Base-by-base conservation (phyloP, 164 flowering plant genomes). In the Magnolia changhungtana region DNA sequence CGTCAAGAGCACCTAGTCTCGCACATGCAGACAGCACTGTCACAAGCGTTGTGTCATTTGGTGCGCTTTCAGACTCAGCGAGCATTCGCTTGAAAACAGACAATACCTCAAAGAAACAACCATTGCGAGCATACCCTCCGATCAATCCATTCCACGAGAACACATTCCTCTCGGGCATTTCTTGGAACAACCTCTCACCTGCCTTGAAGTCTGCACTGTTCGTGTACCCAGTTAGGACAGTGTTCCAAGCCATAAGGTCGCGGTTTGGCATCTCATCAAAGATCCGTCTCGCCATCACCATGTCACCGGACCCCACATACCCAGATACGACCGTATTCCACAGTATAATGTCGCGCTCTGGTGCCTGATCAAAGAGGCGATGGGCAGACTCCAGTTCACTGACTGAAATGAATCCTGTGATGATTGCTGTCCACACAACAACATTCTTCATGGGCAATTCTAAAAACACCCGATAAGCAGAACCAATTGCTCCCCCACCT, bases 141-240 rank as follows among this genome's bases (percentile, higher is more conserved):
- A 92, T 82, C 78, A 92, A 72, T 66, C 84, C 94, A 77, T 92
- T 92, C 94, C 97, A 92, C 24, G 93, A 88, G 67, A 89, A 90
- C 6, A 88, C 68, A 83, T 92, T 90, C 77, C 77, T 89, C 71
- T 81, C 78, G 2, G 90, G 89, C 84, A 92, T 90, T 75, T 83
- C 87, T 68, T 86, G 89, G 50, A 92, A 90, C 75, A 88, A 73
- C 65, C 29, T 80, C 78, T 85, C 84, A 65, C 80, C 80, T 2
- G 80, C 84, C 67, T 82, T 82, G 31, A 90, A 37, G 76, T 87
- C 81, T 2, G 81, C 88, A 72, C 80, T 83, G 24, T 77, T 85
- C 2, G 87, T 81, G 76, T 89, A 89, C 61, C 93, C 93, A 59
- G 73, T 80, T 81, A 90, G 74, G 66, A 92, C 49, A 16, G 91